These are phyloP conservation scores for Hemisphaericaspora xylofermentans DNA, from an alignment of 1,139 yeast genomes.

Conservation along the genomic window DNA sequence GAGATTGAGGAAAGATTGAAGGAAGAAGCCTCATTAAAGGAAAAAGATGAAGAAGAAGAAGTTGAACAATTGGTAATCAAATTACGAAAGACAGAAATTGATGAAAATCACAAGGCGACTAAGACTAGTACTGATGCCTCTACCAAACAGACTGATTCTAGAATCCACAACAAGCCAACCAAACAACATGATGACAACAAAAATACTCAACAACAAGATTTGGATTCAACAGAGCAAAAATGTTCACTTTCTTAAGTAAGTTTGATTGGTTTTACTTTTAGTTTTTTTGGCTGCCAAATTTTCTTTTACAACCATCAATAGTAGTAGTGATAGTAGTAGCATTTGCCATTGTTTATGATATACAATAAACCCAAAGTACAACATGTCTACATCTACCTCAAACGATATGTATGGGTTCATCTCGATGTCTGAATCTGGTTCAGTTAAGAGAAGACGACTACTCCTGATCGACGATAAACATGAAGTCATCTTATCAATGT, in stretches of 20 bases:
- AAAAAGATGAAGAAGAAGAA: constrained; percentile 7
- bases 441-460: constrained; percentile 1
- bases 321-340: too few species aligned
- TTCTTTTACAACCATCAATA: not conserved
- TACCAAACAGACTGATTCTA: not conserved
- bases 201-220: not conserved
- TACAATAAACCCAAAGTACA: not conserved
- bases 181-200: not conserved
- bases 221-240: not conserved
- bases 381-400: not conserved
- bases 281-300: constrained; percentile 2
- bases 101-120: not conserved
- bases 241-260: too few species aligned
- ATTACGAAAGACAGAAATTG: not conserved
- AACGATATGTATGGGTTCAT: not conserved
- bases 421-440: not conserved
- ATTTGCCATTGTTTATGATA: not conserved
- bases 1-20: constrained; percentile 14
- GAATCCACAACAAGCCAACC: too few species aligned
- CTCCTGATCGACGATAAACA: constrained; percentile 5
- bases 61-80: constrained; percentile 4
- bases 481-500: constrained; percentile 12
- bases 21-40: constrained; percentile 9
- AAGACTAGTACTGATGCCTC: not conserved
- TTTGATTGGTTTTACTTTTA: not conserved